Base-by-base conservation (phyloP, 1,284 basidiomycete species). In the Cutaneotrichosporon mucoides region DNA sequence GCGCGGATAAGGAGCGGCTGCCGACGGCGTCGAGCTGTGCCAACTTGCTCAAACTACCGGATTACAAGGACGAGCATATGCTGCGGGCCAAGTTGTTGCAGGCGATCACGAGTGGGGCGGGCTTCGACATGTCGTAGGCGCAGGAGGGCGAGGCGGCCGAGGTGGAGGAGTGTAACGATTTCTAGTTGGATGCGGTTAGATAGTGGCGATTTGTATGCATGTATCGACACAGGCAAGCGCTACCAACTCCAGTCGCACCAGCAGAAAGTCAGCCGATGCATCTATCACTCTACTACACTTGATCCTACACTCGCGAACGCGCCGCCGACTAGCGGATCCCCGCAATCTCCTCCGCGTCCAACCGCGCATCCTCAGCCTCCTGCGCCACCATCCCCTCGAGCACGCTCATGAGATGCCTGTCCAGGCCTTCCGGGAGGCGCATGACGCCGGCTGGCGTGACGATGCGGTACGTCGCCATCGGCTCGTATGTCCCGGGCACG, bases 61-160 rank as follows among this genome's bases (percentile, higher is more conserved):
- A 54, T 33, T 48, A 66, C 42, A 38, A 79, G 61, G 85, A 79
- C 68, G 87, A 89, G 69, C 71, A 73, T 12, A 79, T 83, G 4
- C 79, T 96, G 35, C 79, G 83, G n/a, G 79, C 83, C 49, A 95
- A 94, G 74, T 79, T 95, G n/a, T 69, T 93, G 10, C 88, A 92
- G 70, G 89, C 92, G 4, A 90, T 95, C 69, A 87, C 83, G 50
- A 84, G 89, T 0, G 87, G 86, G 37, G 90, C 90, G 6, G 92
- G 92, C 0, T 96, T 96, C 66, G 90, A 96, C 78, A 80, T 94
- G 59, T 93, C 89, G 6, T 92, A 76, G 36, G 2, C 44, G 24
- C 92, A 76, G 36, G 2, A 6, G 24, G 24, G 24, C 24, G 24
- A 24, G 24, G 24, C 24, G 24, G 24, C 24, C 24, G 24, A 24